Conservation (phyloP, 1,139 yeast species). For the Taphrina confusa region DNA sequence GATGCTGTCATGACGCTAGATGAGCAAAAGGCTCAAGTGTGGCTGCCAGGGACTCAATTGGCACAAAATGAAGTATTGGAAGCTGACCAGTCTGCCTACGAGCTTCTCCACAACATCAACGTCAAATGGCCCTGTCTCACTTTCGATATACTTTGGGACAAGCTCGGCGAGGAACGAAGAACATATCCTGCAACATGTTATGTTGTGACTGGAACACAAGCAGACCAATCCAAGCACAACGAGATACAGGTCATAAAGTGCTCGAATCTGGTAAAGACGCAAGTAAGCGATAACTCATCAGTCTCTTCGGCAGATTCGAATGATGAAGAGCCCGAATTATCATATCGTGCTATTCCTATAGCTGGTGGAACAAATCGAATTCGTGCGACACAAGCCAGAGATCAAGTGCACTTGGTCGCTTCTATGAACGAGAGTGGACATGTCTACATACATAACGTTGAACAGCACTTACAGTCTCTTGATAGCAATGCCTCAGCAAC, state of each 20-base stretch:
- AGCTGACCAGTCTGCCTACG: constrained; percentile 94
- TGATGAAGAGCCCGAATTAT: constrained; percentile 80
- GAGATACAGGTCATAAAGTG: constrained; percentile 82
- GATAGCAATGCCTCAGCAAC: constrained; percentile 62
- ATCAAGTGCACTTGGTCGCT: constrained; percentile 64
- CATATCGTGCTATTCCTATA: constrained; percentile 73
- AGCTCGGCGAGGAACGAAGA: constrained; percentile 83
- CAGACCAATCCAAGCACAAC: constrained; percentile 80
- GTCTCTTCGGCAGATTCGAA: constrained; percentile 71
- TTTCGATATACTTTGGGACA: constrained; percentile 83
- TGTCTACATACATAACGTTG: constrained; percentile 77
- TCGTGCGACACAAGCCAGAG: constrained; percentile 56
- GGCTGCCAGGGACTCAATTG: constrained; percentile 48
- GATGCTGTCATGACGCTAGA: constrained; percentile 62
- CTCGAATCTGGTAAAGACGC: constrained; percentile 77
- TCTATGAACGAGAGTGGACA: constrained; percentile 90
- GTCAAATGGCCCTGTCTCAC: constrained; percentile 98
- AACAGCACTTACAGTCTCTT: constrained; percentile 77
- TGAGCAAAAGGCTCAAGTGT: constrained; percentile 49
- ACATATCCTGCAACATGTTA: constrained; percentile 85
- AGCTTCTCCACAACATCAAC: constrained; percentile 91
- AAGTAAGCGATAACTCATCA: constrained; percentile 59
- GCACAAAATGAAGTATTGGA: constrained; percentile 96
- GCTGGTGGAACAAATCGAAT: constrained; percentile 86
- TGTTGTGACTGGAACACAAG: constrained; percentile 92